Evolutionary conservation across 2,329 filamentous ascomycete genomes (phyloP), one percentile per base, ranked within the genome.

Genomic region (Fusarium sp.): DNA sequence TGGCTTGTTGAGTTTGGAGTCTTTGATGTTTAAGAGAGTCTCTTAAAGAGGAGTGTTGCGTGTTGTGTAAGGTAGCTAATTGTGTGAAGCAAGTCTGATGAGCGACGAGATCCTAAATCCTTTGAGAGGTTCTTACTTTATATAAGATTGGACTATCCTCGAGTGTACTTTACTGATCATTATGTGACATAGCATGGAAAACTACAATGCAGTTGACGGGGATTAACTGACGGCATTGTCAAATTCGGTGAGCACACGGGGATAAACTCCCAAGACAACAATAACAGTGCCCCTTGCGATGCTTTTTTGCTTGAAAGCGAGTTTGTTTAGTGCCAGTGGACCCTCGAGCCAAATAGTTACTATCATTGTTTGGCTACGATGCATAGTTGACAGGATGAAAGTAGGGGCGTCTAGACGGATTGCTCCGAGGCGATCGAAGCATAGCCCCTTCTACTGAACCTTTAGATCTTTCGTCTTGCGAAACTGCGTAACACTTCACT

Each of bases 241-340:
- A 40, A 41, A 33, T 22, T 47, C 51, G 47, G 57, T 45, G 22
- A 64, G 30, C 24, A 39, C 46, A 41, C 17, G 20, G 20, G 43
- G 33, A 24, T 50, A 6, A 35, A 37, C 28, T 37, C 32, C 46
- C 28, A 19, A 28, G 46, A 33, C 40, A 53, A 48, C 28, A 32
- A 26, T 26, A 26, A n/a, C 33, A 35, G 35, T 52, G 39, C 57
- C 57, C 52, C 63, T 11, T 65, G 61, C 52, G 52, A 64, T 65
- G 52, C 13, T 52, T 45, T 30, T 13, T 20, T 59, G 24, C 30
- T 46, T 64, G 60, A 64, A 64, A 64, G 14, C 19, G 20, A 52
- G 35, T 37, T 37, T 33, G 9, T 13, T 22, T 19, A 6, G 7
- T n/a, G 10, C 24, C 15, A 59, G 30, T 20, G 20, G 47, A 30